These are phyloP conservation scores for Endothia cerciana DNA, from an alignment of 2,329 filamentous ascomycete species.

Conservation along the genomic window DNA sequence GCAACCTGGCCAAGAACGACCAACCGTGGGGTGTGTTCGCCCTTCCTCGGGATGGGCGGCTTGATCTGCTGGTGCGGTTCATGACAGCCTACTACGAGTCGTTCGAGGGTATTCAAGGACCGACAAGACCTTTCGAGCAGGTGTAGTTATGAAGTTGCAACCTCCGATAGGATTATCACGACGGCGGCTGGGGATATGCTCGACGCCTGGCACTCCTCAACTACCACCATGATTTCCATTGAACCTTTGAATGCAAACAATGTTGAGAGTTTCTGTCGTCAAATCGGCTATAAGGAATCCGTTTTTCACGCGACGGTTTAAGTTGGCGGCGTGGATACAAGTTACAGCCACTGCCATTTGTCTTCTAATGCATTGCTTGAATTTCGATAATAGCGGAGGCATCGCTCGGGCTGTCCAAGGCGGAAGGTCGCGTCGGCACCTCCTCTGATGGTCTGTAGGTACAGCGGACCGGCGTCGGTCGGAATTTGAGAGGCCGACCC, in stretches of 20 bases:
- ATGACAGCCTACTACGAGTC: constrained; percentile 31
- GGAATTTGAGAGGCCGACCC: neutral
- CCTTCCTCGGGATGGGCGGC: constrained; percentile 31
- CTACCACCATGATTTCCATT: neutral
- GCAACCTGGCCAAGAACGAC: constrained; percentile 32
- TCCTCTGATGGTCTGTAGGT: neutral
- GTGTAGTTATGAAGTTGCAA: neutral
- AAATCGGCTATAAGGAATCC: neutral
- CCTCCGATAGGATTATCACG: too few relatives aligned
- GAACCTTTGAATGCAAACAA: neutral
- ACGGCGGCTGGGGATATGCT: neutral
- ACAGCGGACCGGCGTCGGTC: constrained; percentile 3
- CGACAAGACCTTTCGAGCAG: constrained; percentile 11
- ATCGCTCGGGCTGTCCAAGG: neutral
- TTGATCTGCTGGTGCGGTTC: constrained; percentile 33
- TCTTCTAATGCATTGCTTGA: neutral
- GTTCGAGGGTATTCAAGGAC: neutral
- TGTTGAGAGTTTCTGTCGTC: neutral
- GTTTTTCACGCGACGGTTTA: neutral
- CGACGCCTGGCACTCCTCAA: neutral
- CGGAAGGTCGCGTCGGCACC: constrained; percentile 1
- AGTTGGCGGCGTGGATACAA: neutral
- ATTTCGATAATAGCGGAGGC: neutral
- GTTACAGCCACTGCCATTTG: neutral
- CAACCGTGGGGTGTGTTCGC: constrained; percentile 36